Conservation (phyloP, 2,329 filamentous ascomycete species). For the Cordyceps sp. region DNA sequence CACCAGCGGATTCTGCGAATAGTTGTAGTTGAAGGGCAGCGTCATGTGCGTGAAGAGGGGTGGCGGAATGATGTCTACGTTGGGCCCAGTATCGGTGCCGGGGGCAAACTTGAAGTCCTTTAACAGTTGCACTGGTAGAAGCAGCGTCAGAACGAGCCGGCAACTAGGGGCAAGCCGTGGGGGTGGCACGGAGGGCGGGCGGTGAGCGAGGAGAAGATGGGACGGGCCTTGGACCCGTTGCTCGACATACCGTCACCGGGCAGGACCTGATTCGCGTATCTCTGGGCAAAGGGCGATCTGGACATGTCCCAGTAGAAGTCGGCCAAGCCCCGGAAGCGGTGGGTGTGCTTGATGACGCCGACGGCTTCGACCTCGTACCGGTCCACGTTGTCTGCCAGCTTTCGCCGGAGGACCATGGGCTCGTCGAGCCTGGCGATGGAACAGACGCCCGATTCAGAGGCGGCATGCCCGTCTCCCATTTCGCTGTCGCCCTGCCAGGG, state of each 20-base stretch:
- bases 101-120: constrained; percentile 50
- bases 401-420: constrained; percentile 39
- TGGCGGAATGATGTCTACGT: constrained; percentile 61
- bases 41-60: constrained; percentile 61
- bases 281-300: constrained; percentile 50
- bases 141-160: background rate
- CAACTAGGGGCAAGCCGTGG: no score
- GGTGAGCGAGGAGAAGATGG: no score
- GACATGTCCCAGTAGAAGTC: constrained; percentile 73
- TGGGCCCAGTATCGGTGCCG: constrained; percentile 37
- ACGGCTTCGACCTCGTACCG: constrained; percentile 53
- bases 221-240: no score
- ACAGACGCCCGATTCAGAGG: constrained; percentile 10
- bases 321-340: constrained; percentile 74
- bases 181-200: no score
- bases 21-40: constrained; percentile 63
- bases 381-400: constrained; percentile 52
- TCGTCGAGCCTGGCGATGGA: constrained; percentile 33
- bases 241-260: constrained; percentile 47
- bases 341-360: constrained; percentile 60
- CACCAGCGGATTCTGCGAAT: constrained; percentile 72
- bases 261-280: constrained; percentile 55
- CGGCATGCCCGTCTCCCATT: constrained; percentile 9
- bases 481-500: constrained; percentile 37
- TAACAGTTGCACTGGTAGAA: constrained; percentile 26